phyloP scores from a whole-genome alignment of 2,329 filamentous ascomycete genomes.

The Sclerotinia borealis region DNA sequence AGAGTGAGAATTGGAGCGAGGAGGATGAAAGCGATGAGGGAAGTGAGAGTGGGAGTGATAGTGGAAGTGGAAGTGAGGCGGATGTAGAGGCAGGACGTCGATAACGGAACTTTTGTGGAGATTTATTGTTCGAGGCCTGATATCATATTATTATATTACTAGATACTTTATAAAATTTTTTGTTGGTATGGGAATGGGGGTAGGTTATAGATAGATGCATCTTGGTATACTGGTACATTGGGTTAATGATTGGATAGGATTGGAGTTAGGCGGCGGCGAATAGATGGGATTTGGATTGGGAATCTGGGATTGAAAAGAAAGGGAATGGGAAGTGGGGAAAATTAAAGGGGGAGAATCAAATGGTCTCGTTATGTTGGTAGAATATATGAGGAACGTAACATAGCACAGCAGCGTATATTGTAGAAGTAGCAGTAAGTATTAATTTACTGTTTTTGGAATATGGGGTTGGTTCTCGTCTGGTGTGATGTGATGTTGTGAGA shows the following conservation, averaged over 20 bases:
- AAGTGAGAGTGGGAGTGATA: slow-evolving; percentile 17
- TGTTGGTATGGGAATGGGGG: background rate
- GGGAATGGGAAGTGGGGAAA: too few relatives aligned
- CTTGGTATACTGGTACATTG: background rate
- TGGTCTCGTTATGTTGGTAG: too few relatives aligned
- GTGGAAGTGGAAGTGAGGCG: background rate
- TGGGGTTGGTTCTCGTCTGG: too few relatives aligned
- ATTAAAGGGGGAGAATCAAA: too few relatives aligned
- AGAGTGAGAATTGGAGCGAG: slow-evolving; percentile 41
- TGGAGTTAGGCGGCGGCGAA: background rate
- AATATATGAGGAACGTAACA: too few relatives aligned
- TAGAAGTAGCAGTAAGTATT: too few relatives aligned
- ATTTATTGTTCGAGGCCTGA: background rate
- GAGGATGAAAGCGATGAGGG: slow-evolving; percentile 25
- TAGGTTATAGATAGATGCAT: background rate
- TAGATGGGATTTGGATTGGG: too few relatives aligned
- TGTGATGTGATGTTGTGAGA: too few relatives aligned
- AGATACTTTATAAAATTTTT: background rate
- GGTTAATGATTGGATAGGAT: background rate
- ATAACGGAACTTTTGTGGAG: background rate
- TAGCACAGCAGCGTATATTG: too few relatives aligned
- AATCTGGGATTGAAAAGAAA: too few relatives aligned
- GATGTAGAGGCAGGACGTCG: background rate
- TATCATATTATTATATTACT: background rate
- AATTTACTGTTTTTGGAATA: too few relatives aligned